Base-by-base conservation (phyloP, 371 early-diverging fungal species). In the Apophysomyces ossiformis region DNA sequence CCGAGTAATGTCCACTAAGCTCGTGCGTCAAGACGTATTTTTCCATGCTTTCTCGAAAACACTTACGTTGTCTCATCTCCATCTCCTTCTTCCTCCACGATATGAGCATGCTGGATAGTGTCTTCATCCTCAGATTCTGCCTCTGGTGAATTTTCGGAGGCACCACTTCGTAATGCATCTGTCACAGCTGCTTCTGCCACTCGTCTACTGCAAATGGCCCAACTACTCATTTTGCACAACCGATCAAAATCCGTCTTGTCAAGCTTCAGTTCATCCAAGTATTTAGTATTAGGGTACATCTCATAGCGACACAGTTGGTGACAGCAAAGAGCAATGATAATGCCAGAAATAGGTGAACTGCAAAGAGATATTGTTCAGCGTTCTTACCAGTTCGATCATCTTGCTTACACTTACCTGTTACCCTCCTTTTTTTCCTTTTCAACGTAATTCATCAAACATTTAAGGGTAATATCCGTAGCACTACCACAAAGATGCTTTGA, bases 401-500 rank as follows among this genome's bases (percentile, higher is more conserved):
- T 61, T 58, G 50, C 63, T 57, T 9, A 59, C 8, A 21, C 59
- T 67, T 72, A 78, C 75, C 45, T 70, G 32, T 76, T 65, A 7
- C 79, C 78, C 8, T 62, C 58, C 15, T 69, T 45, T 36, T 65
- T 73, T 61, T 76, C 77, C 13, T 78, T 60, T 37, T 77, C 74
- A 9, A 81, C 82, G 63, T 87, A 92, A 41, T 89, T 84, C 67
- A 83, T 77, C 35, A 92, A 74, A 46, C 95, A 92, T 63, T 86
- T 88, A 26, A 96, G 75, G 0, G 95, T 91, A 46, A 95, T 80
- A 76, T 96, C 96, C 0, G 96, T 95, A 8, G 96, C 96, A 18
- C 89, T 87, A n/a, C 96, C 96, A 77, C 96, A 96, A 43, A 96
- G 82, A 76, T 96, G 96, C 67, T 96, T 96, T 13, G 94, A 93